These are phyloP conservation scores for Geotrichum ghanense DNA, from an alignment of 805 yeast species.

Conservation along the genomic window DNA sequence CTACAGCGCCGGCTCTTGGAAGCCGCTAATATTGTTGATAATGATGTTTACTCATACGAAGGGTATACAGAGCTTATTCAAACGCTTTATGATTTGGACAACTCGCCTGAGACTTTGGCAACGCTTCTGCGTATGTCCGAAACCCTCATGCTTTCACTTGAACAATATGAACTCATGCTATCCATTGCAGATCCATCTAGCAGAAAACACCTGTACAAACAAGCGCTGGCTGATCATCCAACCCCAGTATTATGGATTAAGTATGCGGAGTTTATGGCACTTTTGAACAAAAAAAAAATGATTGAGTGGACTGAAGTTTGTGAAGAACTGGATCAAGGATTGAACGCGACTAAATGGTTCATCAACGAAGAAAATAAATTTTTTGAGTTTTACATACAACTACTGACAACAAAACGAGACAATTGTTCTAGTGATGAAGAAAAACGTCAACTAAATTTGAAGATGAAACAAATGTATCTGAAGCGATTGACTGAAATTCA, in stretches of 20 bases:
- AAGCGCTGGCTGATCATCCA: neutral
- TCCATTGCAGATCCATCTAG: neutral
- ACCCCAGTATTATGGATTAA: slow-evolving; percentile 5
- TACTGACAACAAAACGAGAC: slow-evolving; percentile 1
- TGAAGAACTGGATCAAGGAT: slow-evolving; percentile 9
- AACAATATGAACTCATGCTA: neutral
- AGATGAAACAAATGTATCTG: slow-evolving; percentile 10
- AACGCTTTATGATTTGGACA: neutral
- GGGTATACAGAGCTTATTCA: slow-evolving; percentile 1
- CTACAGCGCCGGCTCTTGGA: neutral
- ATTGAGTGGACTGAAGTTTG: neutral
- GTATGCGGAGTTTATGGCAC: slow-evolving; percentile 6
- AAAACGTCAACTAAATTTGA: slow-evolving; percentile 3
- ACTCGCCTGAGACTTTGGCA: neutral
- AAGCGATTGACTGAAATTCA: slow-evolving; percentile 20
- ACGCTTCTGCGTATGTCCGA: neutral
- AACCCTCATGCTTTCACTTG: neutral
- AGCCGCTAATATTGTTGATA: neutral
- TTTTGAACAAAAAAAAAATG: neutral
- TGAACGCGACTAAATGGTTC: slow-evolving; percentile 9
- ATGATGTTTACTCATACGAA: slow-evolving; percentile 3
- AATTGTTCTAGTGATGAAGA: slow-evolving; percentile 1
- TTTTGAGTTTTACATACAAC: slow-evolving; percentile 15
- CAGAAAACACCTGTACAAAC: neutral
- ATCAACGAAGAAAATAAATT: slow-evolving; percentile 13